Evolutionary conservation across 148 eudicot genomes (phyloP).

Genomic region (Polygonum aviculare): DNA sequence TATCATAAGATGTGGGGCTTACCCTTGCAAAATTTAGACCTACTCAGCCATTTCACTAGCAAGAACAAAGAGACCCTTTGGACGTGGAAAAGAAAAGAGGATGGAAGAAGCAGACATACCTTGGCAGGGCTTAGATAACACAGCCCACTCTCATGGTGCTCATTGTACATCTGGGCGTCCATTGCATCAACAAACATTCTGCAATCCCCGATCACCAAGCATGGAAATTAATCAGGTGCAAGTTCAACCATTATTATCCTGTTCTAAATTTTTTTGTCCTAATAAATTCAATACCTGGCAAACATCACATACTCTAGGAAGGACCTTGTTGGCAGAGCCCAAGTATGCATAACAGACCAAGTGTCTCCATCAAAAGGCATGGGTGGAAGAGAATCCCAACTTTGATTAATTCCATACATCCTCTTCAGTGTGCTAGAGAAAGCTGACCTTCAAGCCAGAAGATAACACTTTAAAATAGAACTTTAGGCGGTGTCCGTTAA

Average conservation of each 20-base stretch:
- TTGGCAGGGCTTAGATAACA: constrained; percentile 70
- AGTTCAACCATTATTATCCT: background rate
- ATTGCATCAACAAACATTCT: constrained; percentile 93
- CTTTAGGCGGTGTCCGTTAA: background rate
- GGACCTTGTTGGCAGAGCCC: constrained; percentile 89
- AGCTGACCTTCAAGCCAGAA: constrained; percentile 43
- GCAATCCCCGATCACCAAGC: constrained; percentile 17
- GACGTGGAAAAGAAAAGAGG: background rate
- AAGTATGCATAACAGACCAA: constrained; percentile 89
- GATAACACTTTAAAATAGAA: background rate
- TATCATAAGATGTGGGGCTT: no score
- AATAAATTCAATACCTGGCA: constrained; percentile 37
- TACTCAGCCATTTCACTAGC: no score
- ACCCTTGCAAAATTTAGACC: no score
- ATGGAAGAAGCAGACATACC: constrained; percentile 27
- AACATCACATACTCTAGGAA: constrained; percentile 94
- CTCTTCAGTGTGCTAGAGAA: constrained; percentile 66
- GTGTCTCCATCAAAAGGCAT: constrained; percentile 81
- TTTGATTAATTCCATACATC: constrained; percentile 63
- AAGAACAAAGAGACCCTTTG: background rate
- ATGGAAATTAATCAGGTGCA: background rate
- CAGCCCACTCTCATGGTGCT: constrained; percentile 53
- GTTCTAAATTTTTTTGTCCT: background rate
- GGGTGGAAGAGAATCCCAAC: constrained; percentile 46
- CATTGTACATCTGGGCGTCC: constrained; percentile 61